Evolutionary conservation across 345 rosid species (phyloP), one percentile per base, ranked within the genome.

Genomic region (Moringa oleifera): DNA sequence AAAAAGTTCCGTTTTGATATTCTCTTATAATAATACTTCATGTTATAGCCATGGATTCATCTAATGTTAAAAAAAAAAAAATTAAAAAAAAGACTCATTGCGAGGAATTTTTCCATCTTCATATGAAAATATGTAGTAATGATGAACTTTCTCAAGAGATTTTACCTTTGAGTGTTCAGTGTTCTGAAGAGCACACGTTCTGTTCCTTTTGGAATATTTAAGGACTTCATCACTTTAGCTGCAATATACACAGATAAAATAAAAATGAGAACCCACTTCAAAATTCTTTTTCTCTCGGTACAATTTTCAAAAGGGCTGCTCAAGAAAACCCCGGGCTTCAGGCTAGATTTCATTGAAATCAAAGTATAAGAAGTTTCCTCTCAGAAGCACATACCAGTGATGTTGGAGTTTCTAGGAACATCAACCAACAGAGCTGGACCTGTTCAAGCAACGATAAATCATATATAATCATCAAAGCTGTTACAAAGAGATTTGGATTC

Each of bases 161-260:
- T 59, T 41, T 57, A 83, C 88, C 85, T 79, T 55, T 86, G 89
- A 18, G 92, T 86, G 47, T 86, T 86, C 18, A 78, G 66, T 17
- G 92, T 83, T 70, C 89, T 76, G 73, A 86, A 86, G 69, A 86
- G 72, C 63, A 80, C 92, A 19, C 87, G 87, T 6, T 75, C 71
- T 12, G 81, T 82, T 31, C 90, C 90, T 70, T 67, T 79, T 33
- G 90, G 84, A 69, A 87, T 80, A 53, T 79, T 52, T 24, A 87
- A 57, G 59, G 87, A 77, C 71, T 82, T 68, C 88, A 87, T 80
- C 49, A 73, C 89, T 56, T 77, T 79, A 67, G 84, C 93, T 70
- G 61, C 82, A 87, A 76, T 89, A 97, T 82, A 80, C 12, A 23
- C 12, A 23, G n/a, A 7, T 18, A 1, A 46, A 4, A 12, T 4